Percentiles rank a stretch among this genome's conserved stretches.
phyloP scores from a whole-genome alignment of 2,329 filamentous ascomycete species.

The Rhynchosporium secalis region DNA sequence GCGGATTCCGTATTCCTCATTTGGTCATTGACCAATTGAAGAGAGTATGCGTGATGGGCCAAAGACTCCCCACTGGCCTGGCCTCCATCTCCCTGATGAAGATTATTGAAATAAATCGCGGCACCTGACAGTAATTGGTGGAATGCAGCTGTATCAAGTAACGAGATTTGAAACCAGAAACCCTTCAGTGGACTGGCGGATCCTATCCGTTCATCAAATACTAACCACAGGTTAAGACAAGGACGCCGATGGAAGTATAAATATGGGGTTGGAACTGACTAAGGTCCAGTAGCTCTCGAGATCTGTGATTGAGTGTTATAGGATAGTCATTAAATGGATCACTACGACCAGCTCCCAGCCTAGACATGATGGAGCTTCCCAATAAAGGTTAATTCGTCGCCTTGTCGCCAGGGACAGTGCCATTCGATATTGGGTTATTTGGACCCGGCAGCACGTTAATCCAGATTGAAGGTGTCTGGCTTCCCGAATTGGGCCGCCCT shows the following conservation, averaged over 20 bases:
- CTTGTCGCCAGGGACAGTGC: background rate
- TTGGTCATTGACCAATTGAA: background rate
- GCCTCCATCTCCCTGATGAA: background rate
- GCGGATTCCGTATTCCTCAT: background rate
- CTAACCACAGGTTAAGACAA: background rate
- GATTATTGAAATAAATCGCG: slow-evolving; percentile 6
- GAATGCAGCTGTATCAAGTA: slow-evolving; percentile 4
- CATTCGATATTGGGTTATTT: background rate
- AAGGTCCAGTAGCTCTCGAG: background rate
- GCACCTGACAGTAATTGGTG: slow-evolving; percentile 6
- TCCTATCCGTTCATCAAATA: slow-evolving; percentile 1
- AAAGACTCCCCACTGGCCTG: background rate
- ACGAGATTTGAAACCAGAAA: background rate
- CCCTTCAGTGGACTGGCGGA: background rate
- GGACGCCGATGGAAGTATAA: too few species aligned
- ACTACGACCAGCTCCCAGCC: slow-evolving; percentile 4
- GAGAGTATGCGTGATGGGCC: slow-evolving; percentile 5
- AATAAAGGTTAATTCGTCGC: background rate
- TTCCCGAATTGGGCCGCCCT: background rate
- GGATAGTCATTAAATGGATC: background rate
- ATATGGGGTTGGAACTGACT: background rate
- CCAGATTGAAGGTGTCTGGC: background rate
- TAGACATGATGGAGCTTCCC: background rate
- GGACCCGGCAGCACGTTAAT: background rate
- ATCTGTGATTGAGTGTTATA: background rate